phyloP scores from a whole-genome alignment of 305 asterid species.

The Solanum hybrid region DNA sequence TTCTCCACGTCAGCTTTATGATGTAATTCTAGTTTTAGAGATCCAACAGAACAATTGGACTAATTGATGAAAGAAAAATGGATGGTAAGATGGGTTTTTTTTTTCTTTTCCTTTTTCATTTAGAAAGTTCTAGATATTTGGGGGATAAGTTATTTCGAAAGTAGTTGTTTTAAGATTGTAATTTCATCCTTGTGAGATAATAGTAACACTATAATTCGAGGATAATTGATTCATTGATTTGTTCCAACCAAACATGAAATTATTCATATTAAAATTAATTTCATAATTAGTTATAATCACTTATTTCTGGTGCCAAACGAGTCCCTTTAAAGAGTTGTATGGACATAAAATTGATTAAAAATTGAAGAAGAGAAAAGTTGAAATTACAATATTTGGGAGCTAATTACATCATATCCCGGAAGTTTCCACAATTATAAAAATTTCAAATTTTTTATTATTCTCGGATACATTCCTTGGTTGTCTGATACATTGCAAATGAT shows the following conservation, averaged over 20 bases:
- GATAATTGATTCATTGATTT: background rate
- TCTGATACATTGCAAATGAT: too few relatives aligned
- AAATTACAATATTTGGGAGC: background rate
- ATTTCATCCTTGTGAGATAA: background rate
- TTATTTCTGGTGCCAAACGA: background rate
- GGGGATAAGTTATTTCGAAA: background rate
- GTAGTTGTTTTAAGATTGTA: too few relatives aligned
- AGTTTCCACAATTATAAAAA: background rate
- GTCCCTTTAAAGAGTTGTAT: background rate
- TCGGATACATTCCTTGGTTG: too few relatives aligned
- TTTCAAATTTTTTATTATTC: too few relatives aligned
- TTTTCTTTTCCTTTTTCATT: background rate
- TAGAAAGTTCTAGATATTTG: background rate
- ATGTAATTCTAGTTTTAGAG: background rate
- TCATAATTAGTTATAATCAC: background rate
- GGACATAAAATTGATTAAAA: background rate
- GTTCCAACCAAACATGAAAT: background rate
- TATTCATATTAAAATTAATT: too few relatives aligned
- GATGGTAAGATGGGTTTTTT: background rate
- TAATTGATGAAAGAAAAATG: background rate
- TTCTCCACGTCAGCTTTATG: background rate
- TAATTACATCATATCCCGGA: background rate
- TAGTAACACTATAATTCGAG: too few relatives aligned
- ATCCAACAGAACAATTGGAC: background rate
- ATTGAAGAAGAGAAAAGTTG: background rate